A percentile compares a stretch with the other conserved stretches of the same genome.
Conservation (phyloP, 331 rosid genomes). For the Arachis monticola region DNA sequence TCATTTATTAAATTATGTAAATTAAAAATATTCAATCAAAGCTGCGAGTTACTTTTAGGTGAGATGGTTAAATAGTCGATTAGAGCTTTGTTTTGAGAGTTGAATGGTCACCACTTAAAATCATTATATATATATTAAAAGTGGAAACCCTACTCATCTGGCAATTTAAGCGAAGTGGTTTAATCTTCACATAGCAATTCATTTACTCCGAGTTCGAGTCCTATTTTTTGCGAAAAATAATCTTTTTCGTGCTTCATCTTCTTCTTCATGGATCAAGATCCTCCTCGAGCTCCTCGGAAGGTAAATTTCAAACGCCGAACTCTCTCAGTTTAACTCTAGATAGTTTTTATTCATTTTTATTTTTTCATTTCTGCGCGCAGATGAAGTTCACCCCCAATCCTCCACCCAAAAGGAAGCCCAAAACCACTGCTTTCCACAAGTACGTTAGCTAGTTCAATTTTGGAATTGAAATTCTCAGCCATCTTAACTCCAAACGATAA, state of each 20-base stretch:
- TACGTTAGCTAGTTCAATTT: slow-evolving; percentile 37
- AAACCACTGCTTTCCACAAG: slow-evolving; percentile 33
- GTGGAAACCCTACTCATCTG: too few species aligned
- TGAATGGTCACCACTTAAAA: too few species aligned
- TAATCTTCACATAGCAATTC: too few species aligned
- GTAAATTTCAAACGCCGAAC: slow-evolving; percentile 32
- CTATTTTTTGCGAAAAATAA: neutral
- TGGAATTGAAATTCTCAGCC: neutral
- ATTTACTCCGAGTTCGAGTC: too few species aligned
- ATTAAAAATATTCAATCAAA: too few species aligned
- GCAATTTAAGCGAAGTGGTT: too few species aligned
- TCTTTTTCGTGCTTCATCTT: neutral
- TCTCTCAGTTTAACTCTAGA: neutral
- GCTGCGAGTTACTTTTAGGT: too few species aligned
- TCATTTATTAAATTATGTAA: too few species aligned
- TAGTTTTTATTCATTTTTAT: neutral
- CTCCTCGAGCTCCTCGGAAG: slow-evolving; percentile 56
- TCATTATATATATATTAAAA: too few species aligned
- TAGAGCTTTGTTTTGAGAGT: too few species aligned
- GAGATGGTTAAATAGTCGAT: too few species aligned
- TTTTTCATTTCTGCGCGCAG: slow-evolving; percentile 37
- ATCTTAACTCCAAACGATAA: too few species aligned
- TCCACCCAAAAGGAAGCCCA: slow-evolving; percentile 41
- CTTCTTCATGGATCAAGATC: slow-evolving; percentile 45
- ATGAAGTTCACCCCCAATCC: slow-evolving; percentile 58